Base-by-base conservation (phyloP, 1,139 yeast species). In the Yueomyces sp. region DNA sequence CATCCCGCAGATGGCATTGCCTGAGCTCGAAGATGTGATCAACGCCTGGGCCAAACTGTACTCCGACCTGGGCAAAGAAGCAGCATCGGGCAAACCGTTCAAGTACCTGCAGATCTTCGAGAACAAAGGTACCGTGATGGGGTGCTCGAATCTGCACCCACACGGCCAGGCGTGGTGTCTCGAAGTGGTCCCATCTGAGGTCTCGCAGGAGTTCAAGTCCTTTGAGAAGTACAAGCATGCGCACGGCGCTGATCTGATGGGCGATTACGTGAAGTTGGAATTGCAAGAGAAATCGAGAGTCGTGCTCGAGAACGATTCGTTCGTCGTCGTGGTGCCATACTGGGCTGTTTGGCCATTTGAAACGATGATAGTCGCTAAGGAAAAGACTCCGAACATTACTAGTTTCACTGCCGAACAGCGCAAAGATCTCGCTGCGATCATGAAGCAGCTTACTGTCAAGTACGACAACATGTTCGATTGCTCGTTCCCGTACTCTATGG, bases 271-370 rank as follows among this genome's bases (percentile, higher is more conserved):
- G n/a, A 54, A 67, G 44, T 59, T 76, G 42, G 91, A 81, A 57
- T 52, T 75, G 36, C 57, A 66, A 41, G 73, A 74, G 50, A 63
- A 60, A 46, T 67, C 67, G 44, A 70, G 91, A 48, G 54, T 78
- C 38, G 79, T 81, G 7, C 67, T 70, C 31, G 69, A 73, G 46
- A 81, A 81, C 55, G 83, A 75, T 48, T 67, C 77, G 2, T 81
- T 81, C 50, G 55, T 81, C 36, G 83, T 74, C n/a, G 77, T 81
- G 12, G 86, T 81, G 11, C 89, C 91, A 40, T 81, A 76, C 62
- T 81, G 91, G 91, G 91, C 89, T 3, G 69, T 78, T 40, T 81
- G 91, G 89, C 91, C 91, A 5, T 81, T 79, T 59, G 87, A 81
- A 61, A 76, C 84, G 4, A 64, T 81, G 62, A 66, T 81, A 36